Conservation (phyloP, 805 yeast genomes). For the Yamadazyma kitorensis region DNA sequence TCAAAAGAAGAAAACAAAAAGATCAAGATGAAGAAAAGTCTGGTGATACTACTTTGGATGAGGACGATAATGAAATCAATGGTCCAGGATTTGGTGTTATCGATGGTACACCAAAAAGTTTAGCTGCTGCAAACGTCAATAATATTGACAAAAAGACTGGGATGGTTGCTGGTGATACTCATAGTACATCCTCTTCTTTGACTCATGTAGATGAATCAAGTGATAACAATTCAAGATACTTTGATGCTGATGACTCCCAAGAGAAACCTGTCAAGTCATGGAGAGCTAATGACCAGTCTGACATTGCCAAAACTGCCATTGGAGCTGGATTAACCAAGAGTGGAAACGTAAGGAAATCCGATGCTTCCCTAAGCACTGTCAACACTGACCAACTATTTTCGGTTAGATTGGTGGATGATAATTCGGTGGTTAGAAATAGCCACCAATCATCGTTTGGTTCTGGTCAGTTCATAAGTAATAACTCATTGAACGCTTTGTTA, state of each 20-base stretch:
- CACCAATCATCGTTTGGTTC: constrained; percentile 26
- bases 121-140: constrained; percentile 12
- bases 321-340: constrained; percentile 17
- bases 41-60: constrained; percentile 16
- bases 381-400: constrained; percentile 81
- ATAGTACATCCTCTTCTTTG: constrained; percentile 45
- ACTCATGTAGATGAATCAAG: constrained; percentile 50
- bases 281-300: constrained; percentile 39
- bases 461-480: constrained; percentile 22
- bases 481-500: constrained; percentile 23
- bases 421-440: constrained; percentile 27
- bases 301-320: constrained; percentile 15
- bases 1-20: constrained; percentile 25
- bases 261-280: constrained; percentile 41
- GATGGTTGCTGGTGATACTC: constrained; percentile 7
- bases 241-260: constrained; percentile 22
- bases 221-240: constrained; percentile 23
- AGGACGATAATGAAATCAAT: constrained; percentile 18
- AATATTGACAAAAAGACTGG: constrained; percentile 12
- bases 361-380: constrained; percentile 75
- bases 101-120: constrained; percentile 15
- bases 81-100: constrained; percentile 37
- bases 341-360: constrained; percentile 64
- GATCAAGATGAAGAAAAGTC: constrained; percentile 16
- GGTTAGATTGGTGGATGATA: constrained; percentile 69